phyloP scores from a whole-genome alignment of 306 rosid species.

The Quercus cerris region DNA sequence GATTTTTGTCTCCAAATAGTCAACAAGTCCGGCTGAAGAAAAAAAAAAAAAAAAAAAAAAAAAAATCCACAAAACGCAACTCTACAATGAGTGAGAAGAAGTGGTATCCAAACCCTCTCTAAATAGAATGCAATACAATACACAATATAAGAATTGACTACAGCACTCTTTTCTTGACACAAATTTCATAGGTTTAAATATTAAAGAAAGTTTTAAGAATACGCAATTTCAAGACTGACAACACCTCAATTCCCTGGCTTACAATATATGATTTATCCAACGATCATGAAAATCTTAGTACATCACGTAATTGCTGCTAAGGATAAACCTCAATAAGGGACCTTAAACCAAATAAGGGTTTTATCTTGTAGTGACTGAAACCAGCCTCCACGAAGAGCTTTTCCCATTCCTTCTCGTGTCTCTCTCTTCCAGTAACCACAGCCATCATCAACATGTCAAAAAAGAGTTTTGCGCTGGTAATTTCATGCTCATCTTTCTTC shows the following conservation, averaged over 20 bases:
- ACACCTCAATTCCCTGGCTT: not conserved
- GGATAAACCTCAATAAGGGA: constrained; percentile 61
- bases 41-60: too few relatives aligned
- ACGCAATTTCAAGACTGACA: not conserved
- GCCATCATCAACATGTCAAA: constrained; percentile 50
- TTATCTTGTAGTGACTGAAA: constrained; percentile 38
- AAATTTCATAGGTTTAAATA: not conserved
- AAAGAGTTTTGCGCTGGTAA: constrained; percentile 32
- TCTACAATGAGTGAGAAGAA: too few relatives aligned
- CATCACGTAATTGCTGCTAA: not conserved
- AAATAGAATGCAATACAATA: too few relatives aligned
- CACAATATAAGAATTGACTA: too few relatives aligned
- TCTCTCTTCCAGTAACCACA: constrained; percentile 37
- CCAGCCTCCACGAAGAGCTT: constrained; percentile 50
- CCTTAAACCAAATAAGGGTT: constrained; percentile 32
- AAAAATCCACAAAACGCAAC: too few relatives aligned
- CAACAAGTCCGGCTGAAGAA: too few relatives aligned
- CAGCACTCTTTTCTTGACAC: not conserved
- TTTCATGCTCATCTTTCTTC: constrained; percentile 16
- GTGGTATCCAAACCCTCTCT: too few relatives aligned
- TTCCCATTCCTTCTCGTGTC: constrained; percentile 53
- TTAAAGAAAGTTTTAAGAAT: not conserved
- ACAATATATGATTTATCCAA: not conserved
- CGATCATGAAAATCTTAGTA: too few relatives aligned
- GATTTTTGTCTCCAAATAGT: too few relatives aligned